Evolutionary conservation across 2,329 filamentous ascomycete genomes (phyloP).

Genomic region (Aspergillus ochraceoroseus): DNA sequence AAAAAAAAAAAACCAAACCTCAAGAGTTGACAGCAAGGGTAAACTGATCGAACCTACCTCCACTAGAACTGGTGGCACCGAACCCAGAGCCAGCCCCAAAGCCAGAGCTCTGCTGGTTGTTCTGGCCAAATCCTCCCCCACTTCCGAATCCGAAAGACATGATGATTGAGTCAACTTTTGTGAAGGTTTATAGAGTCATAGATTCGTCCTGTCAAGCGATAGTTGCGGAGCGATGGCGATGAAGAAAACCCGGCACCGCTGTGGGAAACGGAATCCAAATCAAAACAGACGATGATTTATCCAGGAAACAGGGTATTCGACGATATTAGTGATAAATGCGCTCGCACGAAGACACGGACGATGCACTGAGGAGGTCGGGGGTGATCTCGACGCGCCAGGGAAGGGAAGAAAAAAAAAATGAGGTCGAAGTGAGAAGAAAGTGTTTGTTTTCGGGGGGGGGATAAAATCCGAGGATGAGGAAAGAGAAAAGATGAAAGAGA

Average conservation of each 20-base stretch:
- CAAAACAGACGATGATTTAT: neutral
- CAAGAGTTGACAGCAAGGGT: conserved; percentile 5
- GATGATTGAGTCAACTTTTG: conserved; percentile 26
- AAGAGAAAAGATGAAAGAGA: neutral
- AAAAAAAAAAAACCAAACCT: conserved; percentile 4
- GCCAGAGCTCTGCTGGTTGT: conserved; percentile 47
- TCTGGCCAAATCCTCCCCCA: conserved; percentile 54
- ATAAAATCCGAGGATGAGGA: too few relatives aligned
- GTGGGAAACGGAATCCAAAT: conserved; percentile 2
- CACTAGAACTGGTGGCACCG: conserved; percentile 31
- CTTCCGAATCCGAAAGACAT: conserved; percentile 43
- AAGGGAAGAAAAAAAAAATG: conserved; percentile 8
- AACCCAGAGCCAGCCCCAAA: conserved; percentile 39
- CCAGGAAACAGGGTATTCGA: conserved; percentile 3
- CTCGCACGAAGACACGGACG: neutral
- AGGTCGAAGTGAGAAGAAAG: conserved; percentile 4
- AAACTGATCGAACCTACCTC: conserved; percentile 34
- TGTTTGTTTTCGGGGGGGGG: conserved; percentile 11
- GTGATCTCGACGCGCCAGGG: conserved; percentile 19
- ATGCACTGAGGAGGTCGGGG: conserved; percentile 2
- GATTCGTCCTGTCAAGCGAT: conserved; percentile 29
- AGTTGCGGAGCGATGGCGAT: conserved; percentile 10
- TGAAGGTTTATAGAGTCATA: conserved; percentile 23
- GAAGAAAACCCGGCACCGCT: conserved; percentile 5
- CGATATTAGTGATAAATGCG: conserved; percentile 7